These are phyloP conservation scores for Alternaria sp. DNA, from an alignment of 2,329 filamentous ascomycete genomes.

Conservation along the genomic window DNA sequence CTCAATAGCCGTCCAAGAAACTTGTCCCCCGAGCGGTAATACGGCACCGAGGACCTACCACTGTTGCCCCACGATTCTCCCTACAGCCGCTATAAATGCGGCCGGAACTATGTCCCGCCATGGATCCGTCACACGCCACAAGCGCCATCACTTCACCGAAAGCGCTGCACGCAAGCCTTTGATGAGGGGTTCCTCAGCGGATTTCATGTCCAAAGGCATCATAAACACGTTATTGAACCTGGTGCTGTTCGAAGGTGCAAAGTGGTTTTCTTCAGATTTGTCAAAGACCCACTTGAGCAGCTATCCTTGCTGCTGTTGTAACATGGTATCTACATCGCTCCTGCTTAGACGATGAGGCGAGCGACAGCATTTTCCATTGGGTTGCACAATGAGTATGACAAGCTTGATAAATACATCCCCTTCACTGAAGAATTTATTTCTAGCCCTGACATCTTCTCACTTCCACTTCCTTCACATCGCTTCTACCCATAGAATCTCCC, in stretches of 20 bases:
- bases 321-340: constrained; percentile 2
- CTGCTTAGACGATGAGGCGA: constrained; percentile 1
- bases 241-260: background rate
- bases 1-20: background rate
- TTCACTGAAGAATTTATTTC: background rate
- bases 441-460: background rate
- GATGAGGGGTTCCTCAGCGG: background rate
- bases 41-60: background rate
- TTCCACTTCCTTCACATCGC: background rate
- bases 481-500: background rate
- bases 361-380: background rate
- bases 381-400: constrained; percentile 3
- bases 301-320: constrained; percentile 8
- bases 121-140: constrained; percentile 1
- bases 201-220: background rate
- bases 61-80: background rate
- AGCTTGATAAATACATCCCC: constrained; percentile 1
- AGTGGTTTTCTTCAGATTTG: background rate
- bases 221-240: background rate
- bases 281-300: constrained; percentile 8
- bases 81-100: background rate
- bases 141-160: background rate
- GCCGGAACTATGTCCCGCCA: background rate
- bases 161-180: background rate
- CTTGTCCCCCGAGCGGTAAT: background rate